Evolutionary conservation across 2,329 filamentous ascomycete genomes (phyloP).

Genomic region (Thermomyces lanuginosus): DNA sequence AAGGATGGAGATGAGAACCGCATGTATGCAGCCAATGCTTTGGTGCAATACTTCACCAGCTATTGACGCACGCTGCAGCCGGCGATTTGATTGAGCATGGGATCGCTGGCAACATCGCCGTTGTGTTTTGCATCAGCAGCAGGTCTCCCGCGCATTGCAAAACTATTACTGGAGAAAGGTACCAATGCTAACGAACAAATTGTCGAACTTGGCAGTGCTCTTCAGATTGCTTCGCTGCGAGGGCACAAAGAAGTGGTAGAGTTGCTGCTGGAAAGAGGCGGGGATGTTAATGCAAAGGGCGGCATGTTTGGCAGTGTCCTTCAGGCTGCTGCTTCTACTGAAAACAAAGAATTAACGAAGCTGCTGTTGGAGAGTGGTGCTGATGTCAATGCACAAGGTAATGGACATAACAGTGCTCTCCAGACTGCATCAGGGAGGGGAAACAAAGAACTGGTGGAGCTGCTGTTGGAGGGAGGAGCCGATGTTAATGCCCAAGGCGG

Average conservation of each 20-base stretch:
- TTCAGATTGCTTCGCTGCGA: slow-evolving; percentile 15
- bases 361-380: slow-evolving; percentile 10
- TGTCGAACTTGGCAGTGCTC: too few relatives aligned
- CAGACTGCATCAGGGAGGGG: slow-evolving; percentile 7
- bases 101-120: too few relatives aligned
- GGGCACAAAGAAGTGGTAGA: slow-evolving; percentile 21
- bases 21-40: too few relatives aligned
- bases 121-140: too few relatives aligned
- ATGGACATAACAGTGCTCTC: slow-evolving; percentile 6
- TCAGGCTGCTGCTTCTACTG: slow-evolving; percentile 8
- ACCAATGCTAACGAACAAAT: too few relatives aligned
- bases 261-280: slow-evolving; percentile 15
- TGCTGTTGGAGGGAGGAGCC: slow-evolving; percentile 9
- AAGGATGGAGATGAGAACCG: too few relatives aligned
- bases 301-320: slow-evolving; percentile 7
- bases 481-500: slow-evolving; percentile 8
- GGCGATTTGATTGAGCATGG: too few relatives aligned
- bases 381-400: slow-evolving; percentile 8
- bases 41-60: too few relatives aligned
- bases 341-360: slow-evolving; percentile 8
- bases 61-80: too few relatives aligned
- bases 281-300: slow-evolving; percentile 6
- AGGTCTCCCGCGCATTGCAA: too few relatives aligned
- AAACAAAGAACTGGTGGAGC: slow-evolving; percentile 8
- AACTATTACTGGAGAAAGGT: too few relatives aligned